Evolutionary conservation across 2,329 filamentous ascomycete species (phyloP).

Genomic region (Sclerotiophoma versabilis): DNA sequence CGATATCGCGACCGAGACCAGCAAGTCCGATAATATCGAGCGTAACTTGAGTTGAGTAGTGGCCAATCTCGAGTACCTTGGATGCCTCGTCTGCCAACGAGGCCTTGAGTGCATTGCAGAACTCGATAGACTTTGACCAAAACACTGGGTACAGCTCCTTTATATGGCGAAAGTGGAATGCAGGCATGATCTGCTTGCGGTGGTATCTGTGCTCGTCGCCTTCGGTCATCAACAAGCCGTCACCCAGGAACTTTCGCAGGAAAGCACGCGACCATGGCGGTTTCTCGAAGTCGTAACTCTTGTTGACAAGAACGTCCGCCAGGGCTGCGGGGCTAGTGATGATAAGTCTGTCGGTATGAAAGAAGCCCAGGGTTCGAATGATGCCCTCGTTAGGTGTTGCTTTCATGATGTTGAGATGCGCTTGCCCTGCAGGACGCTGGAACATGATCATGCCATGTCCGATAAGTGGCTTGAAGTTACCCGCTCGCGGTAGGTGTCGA

Average conservation of each 20-base stretch:
- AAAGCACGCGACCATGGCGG: conserved; percentile 54
- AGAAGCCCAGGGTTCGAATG: conserved; percentile 49
- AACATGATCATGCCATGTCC: conserved; percentile 49
- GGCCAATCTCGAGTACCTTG: conserved; percentile 51
- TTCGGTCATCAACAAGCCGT: conserved; percentile 60
- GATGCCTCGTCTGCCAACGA: conserved; percentile 54
- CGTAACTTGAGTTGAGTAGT: conserved; percentile 54
- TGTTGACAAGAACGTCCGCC: conserved; percentile 61
- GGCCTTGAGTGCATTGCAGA: conserved; percentile 67
- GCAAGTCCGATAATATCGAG: conserved; percentile 57
- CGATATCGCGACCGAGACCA: conserved; percentile 54
- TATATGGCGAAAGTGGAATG: conserved; percentile 85
- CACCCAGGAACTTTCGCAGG: conserved; percentile 58
- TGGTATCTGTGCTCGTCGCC: conserved; percentile 60
- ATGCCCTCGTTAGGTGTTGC: conserved; percentile 51
- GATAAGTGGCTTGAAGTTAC: conserved; percentile 42
- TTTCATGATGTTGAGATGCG: conserved; percentile 47
- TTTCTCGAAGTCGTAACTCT: conserved; percentile 63
- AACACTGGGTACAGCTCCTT: conserved; percentile 86
- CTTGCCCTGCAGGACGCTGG: conserved; percentile 42
- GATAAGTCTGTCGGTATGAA: conserved; percentile 49
- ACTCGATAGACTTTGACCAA: conserved; percentile 77
- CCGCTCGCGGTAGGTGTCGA: conserved; percentile 47
- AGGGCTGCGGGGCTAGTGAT: conserved; percentile 52
- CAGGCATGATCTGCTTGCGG: conserved; percentile 79